A percentile compares a stretch with the other conserved stretches of the same genome.
Evolutionary conservation across 306 rosid genomes (phyloP).

Genomic region (Ormosia emarginata): DNA sequence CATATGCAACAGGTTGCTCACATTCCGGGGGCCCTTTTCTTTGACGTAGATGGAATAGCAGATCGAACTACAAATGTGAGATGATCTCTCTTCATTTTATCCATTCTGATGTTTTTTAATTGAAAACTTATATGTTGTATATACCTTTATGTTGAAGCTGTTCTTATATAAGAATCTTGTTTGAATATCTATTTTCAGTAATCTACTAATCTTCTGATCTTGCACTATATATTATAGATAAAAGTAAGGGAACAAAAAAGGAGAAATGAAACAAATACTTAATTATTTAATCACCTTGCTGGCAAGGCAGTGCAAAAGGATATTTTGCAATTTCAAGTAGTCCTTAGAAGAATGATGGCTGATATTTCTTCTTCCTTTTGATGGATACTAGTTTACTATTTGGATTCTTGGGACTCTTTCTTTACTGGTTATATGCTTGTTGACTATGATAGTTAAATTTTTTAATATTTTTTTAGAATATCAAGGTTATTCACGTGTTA

Average conservation of each 20-base stretch:
- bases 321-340: neutral
- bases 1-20: conserved; percentile 79
- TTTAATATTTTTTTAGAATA: neutral
- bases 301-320: neutral
- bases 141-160: neutral
- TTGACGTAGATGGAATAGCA: conserved; percentile 91
- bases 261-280: neutral
- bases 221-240: neutral
- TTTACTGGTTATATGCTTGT: neutral
- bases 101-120: neutral
- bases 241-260: neutral
- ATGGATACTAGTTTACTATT: conserved; percentile 1
- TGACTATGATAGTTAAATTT: neutral
- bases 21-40: conserved; percentile 97
- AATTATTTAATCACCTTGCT: neutral
- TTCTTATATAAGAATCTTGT: conserved; percentile 9
- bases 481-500: neutral
- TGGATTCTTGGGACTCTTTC: neutral
- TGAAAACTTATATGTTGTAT: neutral
- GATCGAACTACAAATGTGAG: conserved; percentile 72
- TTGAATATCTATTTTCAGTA: neutral
- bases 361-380: conserved; percentile 4
- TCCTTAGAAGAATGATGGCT: neutral
- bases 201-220: neutral
- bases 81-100: conserved; percentile 19